Evolutionary conservation across 1,284 basidiomycete species (phyloP).

Genomic region (Sporisorium reilianum): DNA sequence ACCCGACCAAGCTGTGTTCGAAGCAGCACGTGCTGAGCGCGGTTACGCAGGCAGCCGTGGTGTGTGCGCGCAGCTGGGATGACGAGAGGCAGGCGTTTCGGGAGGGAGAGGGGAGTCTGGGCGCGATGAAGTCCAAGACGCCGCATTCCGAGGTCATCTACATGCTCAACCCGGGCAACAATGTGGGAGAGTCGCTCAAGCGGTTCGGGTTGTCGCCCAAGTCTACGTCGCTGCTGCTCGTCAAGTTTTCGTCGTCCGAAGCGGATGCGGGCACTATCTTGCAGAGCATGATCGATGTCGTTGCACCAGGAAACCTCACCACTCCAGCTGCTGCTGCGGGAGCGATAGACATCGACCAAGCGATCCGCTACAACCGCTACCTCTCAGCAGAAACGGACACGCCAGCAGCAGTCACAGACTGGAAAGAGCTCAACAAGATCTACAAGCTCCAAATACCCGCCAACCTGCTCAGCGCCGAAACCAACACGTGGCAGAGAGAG

Average conservation of each 20-base stretch:
- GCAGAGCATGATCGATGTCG: constrained; percentile 34
- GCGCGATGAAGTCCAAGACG: constrained; percentile 53
- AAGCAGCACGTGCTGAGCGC: constrained; percentile 44
- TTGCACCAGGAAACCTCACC: constrained; percentile 22
- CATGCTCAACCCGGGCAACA: constrained; percentile 47
- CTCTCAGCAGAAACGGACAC: neutral
- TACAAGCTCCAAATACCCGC: constrained; percentile 50
- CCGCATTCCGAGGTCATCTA: constrained; percentile 54
- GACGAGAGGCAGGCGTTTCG: constrained; percentile 14
- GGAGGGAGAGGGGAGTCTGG: constrained; percentile 36
- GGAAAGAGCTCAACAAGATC: constrained; percentile 53
- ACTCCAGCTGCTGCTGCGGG: neutral
- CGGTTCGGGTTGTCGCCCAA: constrained; percentile 44
- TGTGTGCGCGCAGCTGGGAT: constrained; percentile 39
- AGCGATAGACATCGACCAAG: constrained; percentile 27
- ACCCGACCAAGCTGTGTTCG: constrained; percentile 43
- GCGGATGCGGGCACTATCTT: constrained; percentile 22
- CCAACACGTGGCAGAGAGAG: neutral
- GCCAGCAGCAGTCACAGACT: constrained; percentile 32
- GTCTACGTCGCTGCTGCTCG: constrained; percentile 38
- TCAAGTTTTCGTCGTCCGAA: constrained; percentile 30
- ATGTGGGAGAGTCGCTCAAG: constrained; percentile 53
- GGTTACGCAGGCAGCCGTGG: constrained; percentile 40
- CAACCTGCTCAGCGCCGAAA: constrained; percentile 10
- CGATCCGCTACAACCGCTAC: constrained; percentile 23